A percentile compares a stretch with the other conserved stretches of the same genome.
Conservation (phyloP, 805 yeast species). For the Hanseniaspora valbyensis region DNA sequence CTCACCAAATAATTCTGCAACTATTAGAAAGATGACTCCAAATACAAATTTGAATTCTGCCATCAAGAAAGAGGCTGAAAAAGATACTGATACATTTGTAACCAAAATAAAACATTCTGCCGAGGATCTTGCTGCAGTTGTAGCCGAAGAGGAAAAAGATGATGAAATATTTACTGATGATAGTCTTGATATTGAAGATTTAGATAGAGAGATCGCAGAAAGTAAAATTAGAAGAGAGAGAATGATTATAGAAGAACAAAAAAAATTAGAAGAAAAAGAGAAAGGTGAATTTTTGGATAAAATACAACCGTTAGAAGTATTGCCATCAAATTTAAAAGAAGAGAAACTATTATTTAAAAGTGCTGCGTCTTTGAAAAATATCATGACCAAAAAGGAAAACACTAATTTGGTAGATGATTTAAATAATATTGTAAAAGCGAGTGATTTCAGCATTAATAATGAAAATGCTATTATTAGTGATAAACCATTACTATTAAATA, state of each 20-base stretch:
- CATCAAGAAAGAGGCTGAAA: not conserved
- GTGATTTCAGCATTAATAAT: not conserved
- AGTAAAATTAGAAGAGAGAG: slow-evolving; percentile 10
- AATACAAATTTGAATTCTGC: not conserved
- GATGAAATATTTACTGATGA: slow-evolving; percentile 9
- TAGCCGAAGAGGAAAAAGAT: not conserved
- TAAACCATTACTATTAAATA: slow-evolving; percentile 7
- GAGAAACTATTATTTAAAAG: slow-evolving; percentile 7
- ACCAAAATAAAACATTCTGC: not conserved
- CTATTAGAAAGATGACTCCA: not conserved
- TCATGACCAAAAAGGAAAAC: not conserved
- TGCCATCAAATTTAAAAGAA: slow-evolving; percentile 3
- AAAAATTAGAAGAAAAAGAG: not conserved
- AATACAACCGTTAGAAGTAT: not conserved
- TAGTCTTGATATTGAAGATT: slow-evolving; percentile 12
- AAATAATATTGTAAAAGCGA: not conserved
- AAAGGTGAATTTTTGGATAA: not conserved
- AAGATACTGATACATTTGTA: not conserved
- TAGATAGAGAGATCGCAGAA: slow-evolving; percentile 15
- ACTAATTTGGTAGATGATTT: slow-evolving; percentile 1
- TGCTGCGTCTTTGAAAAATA: slow-evolving; percentile 8
- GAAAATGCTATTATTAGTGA: not conserved
- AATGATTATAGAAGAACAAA: not conserved
- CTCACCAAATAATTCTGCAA: not conserved
- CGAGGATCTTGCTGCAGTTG: not conserved